A percentile compares a stretch with the other conserved stretches of the same genome.
These are phyloP conservation scores for Trichoderma asperelloides DNA, from an alignment of 495 filamentous ascomycete genomes.

Conservation along the genomic window DNA sequence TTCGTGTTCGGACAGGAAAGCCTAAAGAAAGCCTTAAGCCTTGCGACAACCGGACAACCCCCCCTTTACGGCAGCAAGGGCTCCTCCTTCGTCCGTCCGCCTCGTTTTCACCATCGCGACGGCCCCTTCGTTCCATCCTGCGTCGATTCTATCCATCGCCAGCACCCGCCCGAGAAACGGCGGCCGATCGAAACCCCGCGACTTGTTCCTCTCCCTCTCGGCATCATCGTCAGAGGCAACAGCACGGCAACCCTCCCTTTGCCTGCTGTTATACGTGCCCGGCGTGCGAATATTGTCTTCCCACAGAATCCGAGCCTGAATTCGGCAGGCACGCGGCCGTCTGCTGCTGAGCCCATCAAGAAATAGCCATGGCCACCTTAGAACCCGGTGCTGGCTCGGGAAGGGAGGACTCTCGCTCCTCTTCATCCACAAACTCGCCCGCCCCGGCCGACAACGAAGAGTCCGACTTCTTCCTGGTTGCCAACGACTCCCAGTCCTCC, in stretches of 20 bases:
- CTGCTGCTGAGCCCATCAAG: background rate
- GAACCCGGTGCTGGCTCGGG: background rate
- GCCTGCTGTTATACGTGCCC: background rate
- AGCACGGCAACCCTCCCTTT: background rate
- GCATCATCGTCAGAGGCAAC: background rate
- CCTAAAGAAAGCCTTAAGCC: background rate
- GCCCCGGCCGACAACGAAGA: constrained; percentile 72
- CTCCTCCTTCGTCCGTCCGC: background rate
- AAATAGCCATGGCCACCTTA: background rate
- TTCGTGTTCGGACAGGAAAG: background rate
- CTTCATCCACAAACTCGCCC: constrained; percentile 77
- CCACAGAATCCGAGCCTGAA: background rate
- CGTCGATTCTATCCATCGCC: background rate
- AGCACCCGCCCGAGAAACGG: background rate
- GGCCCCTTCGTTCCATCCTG: background rate
- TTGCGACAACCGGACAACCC: background rate
- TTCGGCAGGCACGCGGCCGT: background rate
- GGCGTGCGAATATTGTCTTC: background rate
- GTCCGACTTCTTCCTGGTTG: constrained; percentile 80
- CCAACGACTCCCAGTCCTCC: constrained; percentile 87
- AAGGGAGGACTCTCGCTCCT: constrained; percentile 33
- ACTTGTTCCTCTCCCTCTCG: background rate
- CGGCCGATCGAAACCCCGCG: background rate
- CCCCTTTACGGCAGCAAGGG: background rate
- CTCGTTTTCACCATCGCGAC: background rate